A percentile compares a stretch with the other conserved stretches of the same genome.
These are phyloP conservation scores for Colletotrichum melonis DNA, from an alignment of 2,329 filamentous ascomycete genomes.

Conservation along the genomic window DNA sequence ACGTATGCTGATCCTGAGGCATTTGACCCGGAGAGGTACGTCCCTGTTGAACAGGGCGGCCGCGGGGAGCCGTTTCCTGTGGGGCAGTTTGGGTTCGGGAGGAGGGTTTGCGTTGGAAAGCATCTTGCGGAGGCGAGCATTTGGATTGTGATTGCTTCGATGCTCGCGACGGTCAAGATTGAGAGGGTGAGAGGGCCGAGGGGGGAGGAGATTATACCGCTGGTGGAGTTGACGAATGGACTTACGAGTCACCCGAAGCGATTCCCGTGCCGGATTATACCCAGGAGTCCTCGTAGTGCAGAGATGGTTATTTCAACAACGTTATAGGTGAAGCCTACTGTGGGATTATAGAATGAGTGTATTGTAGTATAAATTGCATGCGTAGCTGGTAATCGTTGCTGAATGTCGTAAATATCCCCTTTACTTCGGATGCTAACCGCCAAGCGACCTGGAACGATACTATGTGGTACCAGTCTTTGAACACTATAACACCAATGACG, in stretches of 20 bases:
- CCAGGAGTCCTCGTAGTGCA: background rate
- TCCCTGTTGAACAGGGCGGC: constrained; percentile 41
- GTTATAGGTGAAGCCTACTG: background rate
- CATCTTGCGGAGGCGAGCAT: constrained; percentile 65
- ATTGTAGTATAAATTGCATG: background rate
- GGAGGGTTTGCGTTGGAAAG: constrained; percentile 54
- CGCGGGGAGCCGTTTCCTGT: constrained; percentile 57
- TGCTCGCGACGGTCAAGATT: constrained; percentile 52
- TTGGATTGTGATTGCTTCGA: constrained; percentile 51
- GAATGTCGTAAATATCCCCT: too few relatives aligned
- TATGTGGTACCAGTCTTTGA: too few relatives aligned
- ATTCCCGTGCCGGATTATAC: background rate
- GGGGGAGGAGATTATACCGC: constrained; percentile 39
- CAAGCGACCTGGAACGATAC: too few relatives aligned
- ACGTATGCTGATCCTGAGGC: constrained; percentile 53
- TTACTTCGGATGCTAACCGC: too few relatives aligned
- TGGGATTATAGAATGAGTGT: too few relatives aligned
- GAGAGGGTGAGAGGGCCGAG: constrained; percentile 44
- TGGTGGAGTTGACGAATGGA: constrained; percentile 18
- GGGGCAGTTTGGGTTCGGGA: constrained; percentile 57
- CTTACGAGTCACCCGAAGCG: constrained; percentile 14
- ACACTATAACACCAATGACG: too few relatives aligned
- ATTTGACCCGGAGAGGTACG: constrained; percentile 60
- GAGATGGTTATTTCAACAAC: background rate
- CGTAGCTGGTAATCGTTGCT: background rate